phyloP scores from a whole-genome alignment of 2,329 filamentous ascomycete genomes.

The Stemphylium beticola region DNA sequence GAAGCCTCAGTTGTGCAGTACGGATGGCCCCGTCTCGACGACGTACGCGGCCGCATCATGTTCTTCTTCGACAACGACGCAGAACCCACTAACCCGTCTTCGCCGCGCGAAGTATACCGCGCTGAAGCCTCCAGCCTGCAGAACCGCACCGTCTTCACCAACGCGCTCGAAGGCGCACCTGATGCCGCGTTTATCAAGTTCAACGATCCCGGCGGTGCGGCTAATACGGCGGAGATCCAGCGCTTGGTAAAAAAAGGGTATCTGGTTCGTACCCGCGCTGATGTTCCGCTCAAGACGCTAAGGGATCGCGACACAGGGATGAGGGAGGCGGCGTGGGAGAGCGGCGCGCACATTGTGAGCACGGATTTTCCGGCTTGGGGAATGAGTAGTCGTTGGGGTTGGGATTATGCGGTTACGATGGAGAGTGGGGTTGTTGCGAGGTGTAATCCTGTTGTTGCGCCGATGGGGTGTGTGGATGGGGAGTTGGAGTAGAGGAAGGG shows the following conservation, averaged over 20 bases:
- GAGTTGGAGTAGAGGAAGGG: conserved; percentile 24
- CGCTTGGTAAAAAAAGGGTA: conserved; percentile 55
- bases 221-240: conserved; percentile 51
- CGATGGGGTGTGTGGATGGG: conserved; percentile 43
- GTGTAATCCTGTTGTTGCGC: conserved; percentile 50
- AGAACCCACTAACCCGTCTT: conserved; percentile 34
- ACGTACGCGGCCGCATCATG: conserved; percentile 54
- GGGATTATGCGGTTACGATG: conserved; percentile 54
- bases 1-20: conserved; percentile 55
- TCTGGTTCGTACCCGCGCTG: conserved; percentile 58
- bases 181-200: conserved; percentile 60
- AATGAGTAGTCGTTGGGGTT: conserved; percentile 55
- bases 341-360: conserved; percentile 58
- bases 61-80: conserved; percentile 61
- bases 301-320: conserved; percentile 51
- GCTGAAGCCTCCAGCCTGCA: conserved; percentile 47
- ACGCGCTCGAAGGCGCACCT: conserved; percentile 52
- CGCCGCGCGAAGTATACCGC: conserved; percentile 49
- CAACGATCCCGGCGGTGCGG: conserved; percentile 50
- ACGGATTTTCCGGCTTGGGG: conserved; percentile 58
- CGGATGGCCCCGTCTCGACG: conserved; percentile 58
- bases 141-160: conserved; percentile 58
- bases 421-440: conserved; percentile 38
- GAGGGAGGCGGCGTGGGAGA: conserved; percentile 53
- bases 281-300: conserved; percentile 55